Conservation (phyloP, 1,139 yeast genomes). For the Kodamaea ohmeri region DNA sequence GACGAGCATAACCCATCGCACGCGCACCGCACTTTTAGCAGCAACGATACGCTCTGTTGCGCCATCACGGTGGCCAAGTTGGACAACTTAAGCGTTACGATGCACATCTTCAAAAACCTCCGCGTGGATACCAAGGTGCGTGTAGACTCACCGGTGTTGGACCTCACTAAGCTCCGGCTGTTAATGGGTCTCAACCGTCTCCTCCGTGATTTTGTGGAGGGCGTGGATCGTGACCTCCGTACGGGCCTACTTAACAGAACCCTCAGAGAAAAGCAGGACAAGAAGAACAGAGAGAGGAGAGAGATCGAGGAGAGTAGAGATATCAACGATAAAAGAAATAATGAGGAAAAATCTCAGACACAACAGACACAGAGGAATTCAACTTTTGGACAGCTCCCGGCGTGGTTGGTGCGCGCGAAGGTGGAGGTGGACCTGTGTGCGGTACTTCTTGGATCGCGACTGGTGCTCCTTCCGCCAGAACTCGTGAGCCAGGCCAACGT, state of each 20-base stretch:
- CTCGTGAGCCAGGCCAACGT: conserved; percentile 32
- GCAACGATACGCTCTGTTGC: background rate
- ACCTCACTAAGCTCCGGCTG: conserved; percentile 32
- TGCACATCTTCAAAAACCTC: conserved; percentile 32
- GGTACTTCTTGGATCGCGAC: conserved; percentile 54
- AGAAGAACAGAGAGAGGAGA: too few species aligned
- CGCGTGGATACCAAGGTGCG: conserved; percentile 25
- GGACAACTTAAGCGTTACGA: conserved; percentile 22
- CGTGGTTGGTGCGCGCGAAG: conserved; percentile 42
- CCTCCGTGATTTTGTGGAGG: conserved; percentile 26
- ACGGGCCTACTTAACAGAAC: conserved; percentile 33
- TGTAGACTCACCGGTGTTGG: conserved; percentile 22
- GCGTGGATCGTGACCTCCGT: conserved; percentile 27
- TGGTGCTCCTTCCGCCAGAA: conserved; percentile 52
- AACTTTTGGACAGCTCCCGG: conserved; percentile 40
- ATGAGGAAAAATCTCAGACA: too few species aligned
- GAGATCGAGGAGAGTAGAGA: too few species aligned
- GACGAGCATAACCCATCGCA: background rate
- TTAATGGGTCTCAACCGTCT: conserved; percentile 34
- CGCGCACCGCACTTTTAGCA: too few species aligned
- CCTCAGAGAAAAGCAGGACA: conserved; percentile 20
- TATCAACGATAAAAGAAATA: too few species aligned
- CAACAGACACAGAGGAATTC: conserved; percentile 1
- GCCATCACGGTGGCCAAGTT: conserved; percentile 22
- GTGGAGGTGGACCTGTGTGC: conserved; percentile 31